A percentile compares a stretch with the other conserved stretches of the same genome.
These are phyloP conservation scores for Colletotrichum melonis DNA, from an alignment of 2,329 filamentous ascomycete species.

Conservation along the genomic window DNA sequence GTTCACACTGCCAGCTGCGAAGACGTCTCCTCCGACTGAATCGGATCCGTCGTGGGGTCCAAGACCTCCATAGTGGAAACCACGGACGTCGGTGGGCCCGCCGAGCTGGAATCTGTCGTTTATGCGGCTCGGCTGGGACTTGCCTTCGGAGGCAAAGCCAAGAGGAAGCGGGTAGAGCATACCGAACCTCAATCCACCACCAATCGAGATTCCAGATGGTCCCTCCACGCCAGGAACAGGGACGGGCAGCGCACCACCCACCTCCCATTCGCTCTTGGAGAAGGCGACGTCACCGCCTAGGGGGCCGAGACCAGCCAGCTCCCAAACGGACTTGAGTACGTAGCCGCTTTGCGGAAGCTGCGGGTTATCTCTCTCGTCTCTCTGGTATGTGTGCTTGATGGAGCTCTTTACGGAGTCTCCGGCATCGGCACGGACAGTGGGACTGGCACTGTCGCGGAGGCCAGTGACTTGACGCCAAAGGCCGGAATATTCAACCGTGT, in stretches of 20 bases:
- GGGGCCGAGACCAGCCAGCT: constrained; percentile 86
- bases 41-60: constrained; percentile 89
- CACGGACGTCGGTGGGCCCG: constrained; percentile 92
- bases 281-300: constrained; percentile 93
- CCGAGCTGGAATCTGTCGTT: constrained; percentile 97
- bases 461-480: constrained; percentile 91
- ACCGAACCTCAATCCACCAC: constrained; percentile 83
- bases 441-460: constrained; percentile 79
- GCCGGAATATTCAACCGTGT: constrained; percentile 83
- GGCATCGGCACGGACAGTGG: constrained; percentile 84
- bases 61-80: constrained; percentile 89
- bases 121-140: constrained; percentile 77
- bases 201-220: constrained; percentile 83
- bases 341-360: constrained; percentile 87
- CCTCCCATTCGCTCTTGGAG: constrained; percentile 89
- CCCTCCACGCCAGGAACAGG: constrained; percentile 75
- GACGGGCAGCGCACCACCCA: constrained; percentile 80
- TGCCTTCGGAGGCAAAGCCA: constrained; percentile 61
- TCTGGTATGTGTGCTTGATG: constrained; percentile 82
- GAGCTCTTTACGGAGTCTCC: constrained; percentile 93
- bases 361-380: constrained; percentile 85
- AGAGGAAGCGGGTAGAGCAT: constrained; percentile 84
- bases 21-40: constrained; percentile 90
- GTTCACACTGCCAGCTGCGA: constrained; percentile 88
- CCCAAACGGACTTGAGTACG: constrained; percentile 79